These are phyloP conservation scores for Mortierella sp. DNA, from an alignment of 371 early-diverging fungal species.

Conservation along the genomic window DNA sequence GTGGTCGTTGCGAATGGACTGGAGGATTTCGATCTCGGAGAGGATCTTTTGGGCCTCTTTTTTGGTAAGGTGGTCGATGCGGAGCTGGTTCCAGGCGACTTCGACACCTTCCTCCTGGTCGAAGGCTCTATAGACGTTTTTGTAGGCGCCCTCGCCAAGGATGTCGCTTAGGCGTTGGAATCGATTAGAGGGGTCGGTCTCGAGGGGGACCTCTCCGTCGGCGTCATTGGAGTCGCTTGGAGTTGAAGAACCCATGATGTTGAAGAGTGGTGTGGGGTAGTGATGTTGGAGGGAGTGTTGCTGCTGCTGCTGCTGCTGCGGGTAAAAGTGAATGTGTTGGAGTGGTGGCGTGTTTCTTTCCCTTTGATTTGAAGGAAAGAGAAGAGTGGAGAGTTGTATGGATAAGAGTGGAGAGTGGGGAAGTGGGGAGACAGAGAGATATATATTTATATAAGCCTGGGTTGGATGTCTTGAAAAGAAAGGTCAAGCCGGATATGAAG, in stretches of 20 bases:
- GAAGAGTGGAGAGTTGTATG: neutral
- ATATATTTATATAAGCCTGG: neutral
- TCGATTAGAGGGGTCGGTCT: constrained; percentile 79
- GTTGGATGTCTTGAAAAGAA: neutral
- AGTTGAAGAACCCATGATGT: constrained; percentile 48
- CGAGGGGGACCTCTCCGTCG: constrained; percentile 64
- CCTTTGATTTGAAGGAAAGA: neutral
- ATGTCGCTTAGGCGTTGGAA: constrained; percentile 76
- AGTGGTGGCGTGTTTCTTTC: neutral
- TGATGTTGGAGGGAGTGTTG: constrained; percentile 4
- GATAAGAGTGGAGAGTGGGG: neutral
- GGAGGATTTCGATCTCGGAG: constrained; percentile 77
- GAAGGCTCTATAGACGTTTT: constrained; percentile 90
- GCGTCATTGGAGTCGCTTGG: constrained; percentile 46
- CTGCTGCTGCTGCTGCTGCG: neutral
- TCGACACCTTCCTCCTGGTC: constrained; percentile 93
- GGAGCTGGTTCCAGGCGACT: constrained; percentile 93
- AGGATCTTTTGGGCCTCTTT: constrained; percentile 70
- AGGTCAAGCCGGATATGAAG: neutral
- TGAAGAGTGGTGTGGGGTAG: neutral
- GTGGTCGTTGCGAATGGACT: constrained; percentile 87
- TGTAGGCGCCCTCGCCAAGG: constrained; percentile 90
- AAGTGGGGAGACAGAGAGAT: neutral
- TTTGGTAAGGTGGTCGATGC: constrained; percentile 70
- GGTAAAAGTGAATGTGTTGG: neutral